Evolutionary conservation across 805 yeast genomes (phyloP), one percentile per base, ranked within the genome.

Genomic region (Candida fluviatilis): DNA sequence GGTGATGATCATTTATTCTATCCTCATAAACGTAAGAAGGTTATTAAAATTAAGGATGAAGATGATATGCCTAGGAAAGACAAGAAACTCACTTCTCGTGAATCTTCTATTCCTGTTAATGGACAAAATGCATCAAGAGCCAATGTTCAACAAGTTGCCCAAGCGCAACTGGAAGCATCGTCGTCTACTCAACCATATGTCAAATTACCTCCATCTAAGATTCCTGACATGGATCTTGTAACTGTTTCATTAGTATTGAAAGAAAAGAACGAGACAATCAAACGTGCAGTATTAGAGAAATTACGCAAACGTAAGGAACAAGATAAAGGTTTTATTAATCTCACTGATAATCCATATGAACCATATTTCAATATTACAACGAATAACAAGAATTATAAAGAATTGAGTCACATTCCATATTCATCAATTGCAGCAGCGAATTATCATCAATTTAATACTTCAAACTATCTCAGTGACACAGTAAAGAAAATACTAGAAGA

Each of bases 141-240:
- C 14, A 24, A 48, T n/a, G n/a, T n/a, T 36, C 25, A 53, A 52
- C 32, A 37, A 43, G 17, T 30, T 10, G 13, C 36, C 16, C 41
- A 36, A 35, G 47, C 36, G 18, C 42, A 31, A 16, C 45, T 40
- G 31, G 46, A 42, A 38, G 41, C 53, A 17, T 39, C 56, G 13
- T 45, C 62, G 3, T 67, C 43, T 55, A 71, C 72, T 27, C 91
- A 86, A 54, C 89, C 95, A 17, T 85, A 89, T 64, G 95, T 88
- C 49, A 82, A 84, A 51, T 60, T 88, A 28, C 95, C 96, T 2
- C 83, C 93, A 27, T 84, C 96, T 1, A 86, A 88, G 60, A 85
- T 91, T 46, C 97, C 98, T 12, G 97, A 91, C 60, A 74, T 90
- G 73, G 95, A 88, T 34, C 69, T 91, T 43, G 82, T 84, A 17